Conservation (phyloP, 2,329 filamentous ascomycete genomes). For the Microsporum canis region DNA sequence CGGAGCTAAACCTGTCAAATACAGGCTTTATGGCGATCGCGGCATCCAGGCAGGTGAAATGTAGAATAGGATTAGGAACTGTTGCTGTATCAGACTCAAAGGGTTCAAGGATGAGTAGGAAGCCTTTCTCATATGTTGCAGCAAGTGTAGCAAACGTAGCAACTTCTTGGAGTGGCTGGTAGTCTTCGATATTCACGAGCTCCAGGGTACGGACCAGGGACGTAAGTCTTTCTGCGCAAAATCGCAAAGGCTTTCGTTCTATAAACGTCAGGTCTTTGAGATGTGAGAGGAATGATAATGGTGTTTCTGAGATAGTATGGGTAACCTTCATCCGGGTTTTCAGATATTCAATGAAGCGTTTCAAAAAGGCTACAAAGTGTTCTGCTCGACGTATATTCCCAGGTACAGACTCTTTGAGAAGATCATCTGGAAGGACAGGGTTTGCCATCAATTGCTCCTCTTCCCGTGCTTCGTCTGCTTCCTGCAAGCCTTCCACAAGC, state of each 20-base stretch:
- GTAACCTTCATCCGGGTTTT: constrained; percentile 98
- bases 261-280: constrained; percentile 95
- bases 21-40: constrained; percentile 97
- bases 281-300: constrained; percentile 83
- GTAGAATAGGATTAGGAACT: constrained; percentile 90
- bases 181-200: constrained; percentile 95
- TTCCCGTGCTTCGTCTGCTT: constrained; percentile 76
- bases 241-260: constrained; percentile 82
- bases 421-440: constrained; percentile 81
- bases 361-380: constrained; percentile 89
- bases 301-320: constrained; percentile 94
- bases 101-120: constrained; percentile 90
- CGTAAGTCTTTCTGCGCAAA: constrained; percentile 88
- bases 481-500: constrained; percentile 78
- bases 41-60: constrained; percentile 92
- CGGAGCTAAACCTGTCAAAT: constrained; percentile 92
- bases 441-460: constrained; percentile 98
- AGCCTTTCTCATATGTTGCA: constrained; percentile 93
- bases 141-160: constrained; percentile 94
- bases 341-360: constrained; percentile 93
- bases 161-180: constrained; percentile 90
- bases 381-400: constrained; percentile 94
- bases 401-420: constrained; percentile 89
- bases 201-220: constrained; percentile 91
- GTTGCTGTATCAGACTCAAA: constrained; percentile 93